Conservation (phyloP, 148 eudicot genomes). For the Agrostemma githago region DNA sequence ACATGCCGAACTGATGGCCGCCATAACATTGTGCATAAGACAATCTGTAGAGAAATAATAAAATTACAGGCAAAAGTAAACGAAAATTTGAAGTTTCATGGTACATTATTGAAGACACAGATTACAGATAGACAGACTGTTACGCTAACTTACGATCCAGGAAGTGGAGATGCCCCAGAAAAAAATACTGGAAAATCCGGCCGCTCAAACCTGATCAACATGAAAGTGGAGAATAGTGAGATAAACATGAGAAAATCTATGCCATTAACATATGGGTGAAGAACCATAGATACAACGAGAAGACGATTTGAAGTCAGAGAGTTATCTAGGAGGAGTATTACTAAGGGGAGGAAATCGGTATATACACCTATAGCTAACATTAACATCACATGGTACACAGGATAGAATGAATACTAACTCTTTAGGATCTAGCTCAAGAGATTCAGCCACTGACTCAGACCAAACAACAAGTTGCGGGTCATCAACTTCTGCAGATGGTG, state of each 20-base stretch:
- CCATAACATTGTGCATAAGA: constrained; percentile 98
- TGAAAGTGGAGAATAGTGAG: constrained; percentile 2
- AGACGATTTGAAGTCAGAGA: background rate
- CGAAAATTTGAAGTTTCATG: background rate
- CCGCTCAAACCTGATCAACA: constrained; percentile 67
- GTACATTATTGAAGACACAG: background rate
- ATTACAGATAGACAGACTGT: background rate
- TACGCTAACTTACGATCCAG: constrained; percentile 59
- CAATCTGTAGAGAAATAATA: constrained; percentile 39
- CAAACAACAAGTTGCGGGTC: constrained; percentile 91
- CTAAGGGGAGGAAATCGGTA: background rate
- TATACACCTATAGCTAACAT: background rate
- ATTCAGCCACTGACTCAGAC: constrained; percentile 80
- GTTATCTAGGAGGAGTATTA: background rate
- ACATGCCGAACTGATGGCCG: constrained; percentile 96
- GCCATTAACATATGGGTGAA: background rate
- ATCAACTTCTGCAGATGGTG: constrained; percentile 82
- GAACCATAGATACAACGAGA: background rate
- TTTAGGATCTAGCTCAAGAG: constrained; percentile 75
- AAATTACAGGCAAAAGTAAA: background rate
- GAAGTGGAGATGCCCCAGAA: constrained; percentile 74
- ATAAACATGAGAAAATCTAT: background rate
- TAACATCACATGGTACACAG: constrained; percentile 10
- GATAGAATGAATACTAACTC: constrained; percentile 54
- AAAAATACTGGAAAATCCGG: constrained; percentile 71